Evolutionary conservation across 805 yeast species (phyloP), one percentile per base, ranked within the genome.

Genomic region (Myxozyma melibiosi): DNA sequence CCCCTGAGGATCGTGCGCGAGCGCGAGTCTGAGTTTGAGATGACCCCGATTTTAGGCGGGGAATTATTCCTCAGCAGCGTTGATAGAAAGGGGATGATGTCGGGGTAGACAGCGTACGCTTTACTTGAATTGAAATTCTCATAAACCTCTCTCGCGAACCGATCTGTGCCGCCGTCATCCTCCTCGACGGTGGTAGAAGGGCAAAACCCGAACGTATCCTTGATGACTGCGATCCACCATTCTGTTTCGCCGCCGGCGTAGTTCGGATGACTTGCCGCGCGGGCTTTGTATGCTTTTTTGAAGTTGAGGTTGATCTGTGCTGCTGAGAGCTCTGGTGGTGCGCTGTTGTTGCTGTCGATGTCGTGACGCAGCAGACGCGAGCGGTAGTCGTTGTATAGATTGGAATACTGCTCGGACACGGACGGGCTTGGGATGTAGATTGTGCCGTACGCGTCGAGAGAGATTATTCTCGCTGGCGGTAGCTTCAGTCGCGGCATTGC

Each of bases 401-500:
- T 2, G 22, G 56, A 18, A 43, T 60, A 60, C 33, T 60, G 64
- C 39, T 41, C 54, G 16, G 55, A 28, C 2, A 60, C 58, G 8
- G 55, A 18, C 3, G 62, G 58, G 3, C 37, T 37, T 11, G 64
- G 64, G 14, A 14, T 46, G 54, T 57, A 60, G 31, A 60, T 49
- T 16, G 64, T 60, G 42, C 59, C 58, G 37, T 51, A 60, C 5
- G 64, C 64, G 30, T 60, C 64, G 44, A 60, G 35, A 1, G 64
- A 57, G 6, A 57, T 2, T 9, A 60, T 51, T 2, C 52, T 46
- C 9, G 58, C 56, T 4, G 56, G 55, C 1, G 55, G 55, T 2
- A 55, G 61, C 8, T 9, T 42, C n/a, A 52, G 16, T 5, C 13
- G 49, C 11, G 34, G 16, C 20, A 40, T 39, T 14, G 25, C 16